Percentiles rank a stretch among this genome's conserved stretches.
These are phyloP conservation scores for Diaporthe longicolla DNA, from an alignment of 2,329 filamentous ascomycete species.

Conservation along the genomic window DNA sequence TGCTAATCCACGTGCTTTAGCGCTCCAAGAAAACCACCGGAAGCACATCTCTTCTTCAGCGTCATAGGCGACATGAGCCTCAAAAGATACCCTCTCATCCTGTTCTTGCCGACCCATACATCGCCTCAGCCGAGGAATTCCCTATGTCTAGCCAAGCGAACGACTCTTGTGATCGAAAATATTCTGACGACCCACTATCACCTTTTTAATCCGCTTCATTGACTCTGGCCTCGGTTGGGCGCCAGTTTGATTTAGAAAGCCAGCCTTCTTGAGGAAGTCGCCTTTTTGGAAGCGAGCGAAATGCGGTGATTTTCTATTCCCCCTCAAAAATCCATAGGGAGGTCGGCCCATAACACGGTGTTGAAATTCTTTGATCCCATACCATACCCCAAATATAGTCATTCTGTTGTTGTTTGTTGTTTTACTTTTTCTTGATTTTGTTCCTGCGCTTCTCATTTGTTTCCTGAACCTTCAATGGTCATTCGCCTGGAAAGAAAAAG, in stretches of 20 bases:
- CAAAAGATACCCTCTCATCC: conserved; percentile 10
- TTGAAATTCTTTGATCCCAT: conserved; percentile 25
- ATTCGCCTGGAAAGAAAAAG: conserved; percentile 39
- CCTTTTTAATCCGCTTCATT: conserved; percentile 39
- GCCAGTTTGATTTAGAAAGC: conserved; percentile 35
- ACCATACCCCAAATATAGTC: conserved; percentile 34
- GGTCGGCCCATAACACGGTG: conserved; percentile 32
- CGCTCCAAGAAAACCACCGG: conserved; percentile 59
- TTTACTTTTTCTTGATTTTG: conserved; percentile 13
- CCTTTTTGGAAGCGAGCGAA: conserved; percentile 28
- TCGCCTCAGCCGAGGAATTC: conserved; percentile 37
- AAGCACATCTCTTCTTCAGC: conserved; percentile 52
- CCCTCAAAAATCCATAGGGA: neutral
- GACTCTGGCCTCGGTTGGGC: conserved; percentile 17
- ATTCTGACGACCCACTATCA: conserved; percentile 39
- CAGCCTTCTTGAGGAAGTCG: conserved; percentile 36
- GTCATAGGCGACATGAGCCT: conserved; percentile 46
- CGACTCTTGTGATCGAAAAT: conserved; percentile 36
- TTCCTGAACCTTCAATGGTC: conserved; percentile 5
- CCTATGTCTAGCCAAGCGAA: conserved; percentile 41
- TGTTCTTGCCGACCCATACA: conserved; percentile 16
- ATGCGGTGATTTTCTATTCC: conserved; percentile 20
- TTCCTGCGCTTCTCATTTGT: conserved; percentile 40
- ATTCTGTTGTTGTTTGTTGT: neutral
- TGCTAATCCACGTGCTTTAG: conserved; percentile 52